Conservation (phyloP, 2,329 filamentous ascomycete genomes). For the Escovopsis weberi region DNA sequence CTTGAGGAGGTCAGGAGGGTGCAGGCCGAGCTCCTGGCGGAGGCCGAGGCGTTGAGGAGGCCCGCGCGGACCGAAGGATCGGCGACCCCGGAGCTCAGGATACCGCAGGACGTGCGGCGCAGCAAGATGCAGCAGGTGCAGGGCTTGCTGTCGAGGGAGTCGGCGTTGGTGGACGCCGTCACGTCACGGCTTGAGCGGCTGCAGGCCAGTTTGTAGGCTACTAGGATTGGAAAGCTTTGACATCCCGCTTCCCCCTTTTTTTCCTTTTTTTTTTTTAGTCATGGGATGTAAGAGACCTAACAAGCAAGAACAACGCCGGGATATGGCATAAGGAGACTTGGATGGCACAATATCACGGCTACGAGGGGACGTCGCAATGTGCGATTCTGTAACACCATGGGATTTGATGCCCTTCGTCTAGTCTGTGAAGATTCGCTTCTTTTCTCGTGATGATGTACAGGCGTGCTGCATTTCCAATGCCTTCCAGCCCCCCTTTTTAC, state of each 20-base stretch:
- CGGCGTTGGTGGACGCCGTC: slow-evolving; percentile 52
- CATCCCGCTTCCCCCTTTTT: no score
- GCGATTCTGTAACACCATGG: not conserved
- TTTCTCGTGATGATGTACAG: no score
- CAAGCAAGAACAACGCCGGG: not conserved
- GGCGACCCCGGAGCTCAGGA: slow-evolving; percentile 29
- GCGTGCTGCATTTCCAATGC: no score
- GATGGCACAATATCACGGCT: not conserved
- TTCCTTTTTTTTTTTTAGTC: no score
- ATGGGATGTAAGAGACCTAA: no score
- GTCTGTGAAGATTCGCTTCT: no score
- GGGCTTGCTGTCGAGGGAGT: slow-evolving; percentile 48
- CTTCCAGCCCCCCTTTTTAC: no score
- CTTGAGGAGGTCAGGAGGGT: slow-evolving; percentile 41
- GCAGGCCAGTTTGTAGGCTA: slow-evolving; percentile 17
- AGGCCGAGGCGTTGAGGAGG: slow-evolving; percentile 32
- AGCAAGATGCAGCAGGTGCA: slow-evolving; percentile 51
- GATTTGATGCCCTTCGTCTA: no score
- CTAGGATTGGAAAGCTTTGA: no score
- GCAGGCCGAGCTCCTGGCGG: slow-evolving; percentile 36
- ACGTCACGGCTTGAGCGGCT: slow-evolving; percentile 47
- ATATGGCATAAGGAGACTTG: not conserved
- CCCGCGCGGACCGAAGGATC: slow-evolving; percentile 11
- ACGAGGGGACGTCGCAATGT: not conserved
- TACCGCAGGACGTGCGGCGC: slow-evolving; percentile 46